Evolutionary conservation across 805 yeast species (phyloP).

Genomic region (Limtongia smithiae): DNA sequence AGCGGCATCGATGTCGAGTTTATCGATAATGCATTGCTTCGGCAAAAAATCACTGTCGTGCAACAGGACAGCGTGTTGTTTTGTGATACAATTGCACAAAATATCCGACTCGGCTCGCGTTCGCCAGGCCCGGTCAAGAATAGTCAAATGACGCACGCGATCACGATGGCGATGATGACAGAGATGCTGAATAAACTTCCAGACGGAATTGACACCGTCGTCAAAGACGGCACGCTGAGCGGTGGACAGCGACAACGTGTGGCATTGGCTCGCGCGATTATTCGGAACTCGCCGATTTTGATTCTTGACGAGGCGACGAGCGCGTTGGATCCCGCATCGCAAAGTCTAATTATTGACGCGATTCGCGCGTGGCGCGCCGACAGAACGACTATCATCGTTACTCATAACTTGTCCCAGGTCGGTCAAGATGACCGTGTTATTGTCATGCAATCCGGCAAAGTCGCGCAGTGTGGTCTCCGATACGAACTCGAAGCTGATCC

Average conservation of each 20-base stretch:
- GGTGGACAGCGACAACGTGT: constrained; percentile 92
- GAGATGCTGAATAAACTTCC: constrained; percentile 50
- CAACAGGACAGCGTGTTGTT: constrained; percentile 70
- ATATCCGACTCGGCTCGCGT: constrained; percentile 53
- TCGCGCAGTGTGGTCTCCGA: constrained; percentile 47
- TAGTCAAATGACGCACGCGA: constrained; percentile 43
- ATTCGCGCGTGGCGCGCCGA: constrained; percentile 59
- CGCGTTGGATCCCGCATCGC: constrained; percentile 62
- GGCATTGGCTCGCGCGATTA: constrained; percentile 75
- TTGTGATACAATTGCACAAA: constrained; percentile 57
- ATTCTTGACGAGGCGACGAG: constrained; percentile 83
- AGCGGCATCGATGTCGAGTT: constrained; percentile 50
- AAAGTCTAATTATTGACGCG: constrained; percentile 46
- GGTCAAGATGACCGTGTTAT: constrained; percentile 54
- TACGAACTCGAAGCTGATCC: constrained; percentile 33
- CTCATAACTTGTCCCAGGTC: constrained; percentile 71
- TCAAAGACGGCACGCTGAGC: constrained; percentile 39
- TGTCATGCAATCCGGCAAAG: constrained; percentile 56
- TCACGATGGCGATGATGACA: constrained; percentile 51
- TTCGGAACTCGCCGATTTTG: constrained; percentile 70
- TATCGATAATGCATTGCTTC: constrained; percentile 51
- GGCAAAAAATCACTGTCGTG: constrained; percentile 63
- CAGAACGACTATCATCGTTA: constrained; percentile 73
- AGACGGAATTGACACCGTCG: constrained; percentile 51
- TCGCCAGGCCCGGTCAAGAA: constrained; percentile 31